phyloP scores from a whole-genome alignment of 148 eudicot genomes.

The Pouteria glomerata region DNA sequence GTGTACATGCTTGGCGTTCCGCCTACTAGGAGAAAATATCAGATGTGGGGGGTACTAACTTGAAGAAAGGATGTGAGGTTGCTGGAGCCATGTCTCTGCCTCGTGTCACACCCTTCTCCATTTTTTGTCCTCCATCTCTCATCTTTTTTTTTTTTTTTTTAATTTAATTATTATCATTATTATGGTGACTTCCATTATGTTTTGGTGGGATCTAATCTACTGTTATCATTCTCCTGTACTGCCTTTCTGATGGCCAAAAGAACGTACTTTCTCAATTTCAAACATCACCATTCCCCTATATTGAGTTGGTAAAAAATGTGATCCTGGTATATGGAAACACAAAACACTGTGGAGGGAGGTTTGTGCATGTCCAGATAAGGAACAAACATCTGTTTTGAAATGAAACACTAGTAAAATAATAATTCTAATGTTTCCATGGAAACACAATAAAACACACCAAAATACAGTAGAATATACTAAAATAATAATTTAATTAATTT shows the following conservation, averaged over 20 bases:
- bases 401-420: too few relatives aligned
- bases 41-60: background rate
- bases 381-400: too few relatives aligned
- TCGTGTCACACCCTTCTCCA: background rate
- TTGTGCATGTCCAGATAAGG: too few relatives aligned
- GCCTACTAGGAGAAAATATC: background rate
- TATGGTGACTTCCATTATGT: too few relatives aligned
- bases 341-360: too few relatives aligned
- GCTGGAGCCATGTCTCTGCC: background rate
- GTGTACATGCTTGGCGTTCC: background rate
- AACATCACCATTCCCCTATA: background rate
- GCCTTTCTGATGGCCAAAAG: background rate
- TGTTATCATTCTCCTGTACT: background rate
- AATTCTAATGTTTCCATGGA: too few relatives aligned
- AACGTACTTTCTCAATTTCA: background rate
- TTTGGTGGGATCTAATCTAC: background rate
- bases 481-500: too few relatives aligned
- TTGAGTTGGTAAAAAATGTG: background rate
- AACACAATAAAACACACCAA: too few relatives aligned
- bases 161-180: too few relatives aligned
- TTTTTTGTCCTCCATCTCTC: background rate
- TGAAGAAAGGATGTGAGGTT: constrained; percentile 2
- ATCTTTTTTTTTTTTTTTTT: background rate
- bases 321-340: too few relatives aligned
- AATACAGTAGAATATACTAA: too few relatives aligned